phyloP scores from a whole-genome alignment of 345 rosid genomes.

The Hypericum perforatum region DNA sequence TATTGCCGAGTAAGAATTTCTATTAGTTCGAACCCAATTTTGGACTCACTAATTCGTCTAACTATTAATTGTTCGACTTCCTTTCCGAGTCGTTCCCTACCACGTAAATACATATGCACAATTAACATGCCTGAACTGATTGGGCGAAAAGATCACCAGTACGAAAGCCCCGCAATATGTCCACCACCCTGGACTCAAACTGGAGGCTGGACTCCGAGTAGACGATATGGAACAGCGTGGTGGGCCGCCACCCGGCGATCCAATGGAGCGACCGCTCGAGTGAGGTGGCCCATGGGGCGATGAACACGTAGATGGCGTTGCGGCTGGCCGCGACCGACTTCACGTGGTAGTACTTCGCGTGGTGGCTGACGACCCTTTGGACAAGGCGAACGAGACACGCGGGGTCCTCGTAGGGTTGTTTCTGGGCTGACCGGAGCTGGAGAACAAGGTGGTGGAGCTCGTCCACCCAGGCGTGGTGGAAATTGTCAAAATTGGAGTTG shows the following conservation, averaged over 20 bases:
- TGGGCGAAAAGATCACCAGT: constrained; percentile 81
- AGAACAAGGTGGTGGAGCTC: constrained; percentile 39
- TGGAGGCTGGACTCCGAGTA: constrained; percentile 70
- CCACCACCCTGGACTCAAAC: constrained; percentile 64
- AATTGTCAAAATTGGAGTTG: constrained; percentile 29
- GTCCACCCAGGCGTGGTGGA: constrained; percentile 52
- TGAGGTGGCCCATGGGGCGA: constrained; percentile 68
- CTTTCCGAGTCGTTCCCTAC: too few species aligned
- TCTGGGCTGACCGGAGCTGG: constrained; percentile 43
- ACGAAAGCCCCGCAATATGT: constrained; percentile 52
- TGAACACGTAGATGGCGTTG: constrained; percentile 42
- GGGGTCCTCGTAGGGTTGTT: constrained; percentile 24
- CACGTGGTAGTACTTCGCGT: constrained; percentile 39
- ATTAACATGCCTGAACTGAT: too few species aligned
- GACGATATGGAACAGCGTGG: constrained; percentile 66
- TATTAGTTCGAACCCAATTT: too few species aligned
- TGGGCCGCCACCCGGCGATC: constrained; percentile 78
- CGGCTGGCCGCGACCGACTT: constrained; percentile 38
- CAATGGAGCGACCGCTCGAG: constrained; percentile 77
- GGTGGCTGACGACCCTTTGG: constrained; percentile 38
- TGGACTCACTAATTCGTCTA: too few species aligned
- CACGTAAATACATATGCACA: too few species aligned
- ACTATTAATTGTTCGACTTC: too few species aligned
- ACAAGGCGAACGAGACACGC: constrained; percentile 31
- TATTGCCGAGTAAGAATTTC: too few species aligned